These are phyloP conservation scores for Ceratocystiopsis sp. DNA, from an alignment of 2,329 filamentous ascomycete genomes.

Conservation along the genomic window DNA sequence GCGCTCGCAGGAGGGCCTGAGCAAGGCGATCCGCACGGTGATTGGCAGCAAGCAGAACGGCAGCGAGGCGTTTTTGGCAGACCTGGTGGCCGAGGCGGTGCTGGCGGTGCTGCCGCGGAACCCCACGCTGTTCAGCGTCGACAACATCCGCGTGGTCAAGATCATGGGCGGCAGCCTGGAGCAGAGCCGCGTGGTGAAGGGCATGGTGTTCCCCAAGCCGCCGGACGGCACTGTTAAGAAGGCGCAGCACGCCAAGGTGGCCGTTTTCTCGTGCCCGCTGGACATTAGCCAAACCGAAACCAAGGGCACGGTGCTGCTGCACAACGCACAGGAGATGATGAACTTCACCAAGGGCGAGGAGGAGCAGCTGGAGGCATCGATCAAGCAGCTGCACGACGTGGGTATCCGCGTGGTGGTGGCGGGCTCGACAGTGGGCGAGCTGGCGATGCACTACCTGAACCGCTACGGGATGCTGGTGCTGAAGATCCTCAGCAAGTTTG, in stretches of 20 bases:
- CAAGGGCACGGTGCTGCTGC: slow-evolving; percentile 90
- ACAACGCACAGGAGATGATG: slow-evolving; percentile 97
- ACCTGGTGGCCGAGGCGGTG: slow-evolving; percentile 70
- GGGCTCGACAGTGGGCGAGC: slow-evolving; percentile 83
- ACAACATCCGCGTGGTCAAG: slow-evolving; percentile 97
- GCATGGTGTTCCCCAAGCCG: slow-evolving; percentile 95
- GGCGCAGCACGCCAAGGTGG: slow-evolving; percentile 83
- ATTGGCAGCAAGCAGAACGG: slow-evolving; percentile 94
- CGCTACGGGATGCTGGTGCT: slow-evolving; percentile 90
- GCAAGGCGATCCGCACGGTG: slow-evolving; percentile 90
- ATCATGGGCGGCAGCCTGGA: slow-evolving; percentile 96
- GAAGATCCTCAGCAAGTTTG: slow-evolving; percentile 96
- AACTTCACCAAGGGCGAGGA: slow-evolving; percentile 98
- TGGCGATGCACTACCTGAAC: slow-evolving; percentile 96
- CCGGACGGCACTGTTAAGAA: slow-evolving; percentile 89
- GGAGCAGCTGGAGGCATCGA: slow-evolving; percentile 67
- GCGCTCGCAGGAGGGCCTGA: slow-evolving; percentile 62
- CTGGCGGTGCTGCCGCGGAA: slow-evolving; percentile 91
- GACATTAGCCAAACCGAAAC: slow-evolving; percentile 95
- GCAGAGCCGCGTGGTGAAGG: slow-evolving; percentile 86
- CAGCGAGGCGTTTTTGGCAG: slow-evolving; percentile 72
- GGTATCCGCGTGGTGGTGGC: slow-evolving; percentile 84
- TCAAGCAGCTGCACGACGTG: slow-evolving; percentile 93
- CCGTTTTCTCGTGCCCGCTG: slow-evolving; percentile 89
- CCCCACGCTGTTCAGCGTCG: slow-evolving; percentile 89